These are phyloP conservation scores for Zopfochytrium polystomum DNA, from an alignment of 371 early-diverging fungal species.

Conservation along the genomic window DNA sequence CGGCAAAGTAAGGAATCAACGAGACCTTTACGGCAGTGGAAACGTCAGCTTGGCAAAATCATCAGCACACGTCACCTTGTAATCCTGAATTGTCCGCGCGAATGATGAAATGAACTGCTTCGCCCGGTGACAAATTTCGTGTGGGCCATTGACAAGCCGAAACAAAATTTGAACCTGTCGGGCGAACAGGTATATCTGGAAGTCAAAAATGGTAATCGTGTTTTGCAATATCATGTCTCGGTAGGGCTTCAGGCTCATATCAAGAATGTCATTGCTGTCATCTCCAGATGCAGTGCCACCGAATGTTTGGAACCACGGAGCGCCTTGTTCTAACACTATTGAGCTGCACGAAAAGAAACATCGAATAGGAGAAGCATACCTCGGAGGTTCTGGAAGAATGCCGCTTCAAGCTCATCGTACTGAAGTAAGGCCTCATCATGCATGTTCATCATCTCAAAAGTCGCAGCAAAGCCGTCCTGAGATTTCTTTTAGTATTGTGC, in stretches of 20 bases:
- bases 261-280: conserved; percentile 80
- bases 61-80: conserved; percentile 40
- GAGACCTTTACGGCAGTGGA: conserved; percentile 30
- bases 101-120: conserved; percentile 71
- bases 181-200: conserved; percentile 88
- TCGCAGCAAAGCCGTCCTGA: conserved; percentile 78
- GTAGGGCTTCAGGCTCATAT: conserved; percentile 75
- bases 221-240: conserved; percentile 84
- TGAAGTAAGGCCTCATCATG: conserved; percentile 84
- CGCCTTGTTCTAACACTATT: conserved; percentile 58
- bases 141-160: conserved; percentile 56
- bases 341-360: neutral
- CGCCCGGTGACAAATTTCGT: conserved; percentile 68
- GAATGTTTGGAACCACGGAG: conserved; percentile 88
- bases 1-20: conserved; percentile 54
- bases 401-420: conserved; percentile 94
- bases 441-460: conserved; percentile 81
- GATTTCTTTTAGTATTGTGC: neutral
- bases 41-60: too few species aligned
- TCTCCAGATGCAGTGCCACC: conserved; percentile 81
- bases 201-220: conserved; percentile 90
- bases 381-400: conserved; percentile 78
- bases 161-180: conserved; percentile 78
- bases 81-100: conserved; percentile 68
- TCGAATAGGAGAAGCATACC: conserved; percentile 30